A percentile compares a stretch with the other conserved stretches of the same genome.
These are phyloP conservation scores for Tuber magnatum DNA, from an alignment of 495 filamentous ascomycete genomes.

Conservation along the genomic window DNA sequence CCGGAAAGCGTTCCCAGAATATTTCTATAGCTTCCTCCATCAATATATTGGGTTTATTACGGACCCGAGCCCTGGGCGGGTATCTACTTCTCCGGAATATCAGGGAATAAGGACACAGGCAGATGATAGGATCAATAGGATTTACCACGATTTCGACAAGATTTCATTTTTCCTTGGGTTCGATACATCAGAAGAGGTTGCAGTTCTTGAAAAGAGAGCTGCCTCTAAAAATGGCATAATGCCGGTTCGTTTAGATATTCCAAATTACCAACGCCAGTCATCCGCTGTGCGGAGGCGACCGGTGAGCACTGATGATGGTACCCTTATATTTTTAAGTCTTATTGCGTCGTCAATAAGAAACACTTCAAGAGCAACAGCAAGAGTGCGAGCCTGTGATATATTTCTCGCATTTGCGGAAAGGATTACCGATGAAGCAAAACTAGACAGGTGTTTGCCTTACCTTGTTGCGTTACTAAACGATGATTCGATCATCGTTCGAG, in stretches of 20 bases:
- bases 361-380: conserved; percentile 76
- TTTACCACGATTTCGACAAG: conserved; percentile 94
- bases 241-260: conserved; percentile 82
- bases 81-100: conserved; percentile 40
- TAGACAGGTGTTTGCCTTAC: conserved; percentile 90
- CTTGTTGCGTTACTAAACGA: conserved; percentile 74
- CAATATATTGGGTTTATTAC: conserved; percentile 96
- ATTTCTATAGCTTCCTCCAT: conserved; percentile 95
- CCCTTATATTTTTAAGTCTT: conserved; percentile 81
- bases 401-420: conserved; percentile 87
- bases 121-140: conserved; percentile 85
- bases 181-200: conserved; percentile 45
- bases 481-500: conserved; percentile 68
- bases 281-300: conserved; percentile 44
- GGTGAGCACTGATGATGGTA: conserved; percentile 69
- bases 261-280: conserved; percentile 65
- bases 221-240: conserved; percentile 46
- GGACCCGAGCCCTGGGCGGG: conserved; percentile 75
- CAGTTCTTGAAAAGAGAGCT: conserved; percentile 15
- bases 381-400: conserved; percentile 84
- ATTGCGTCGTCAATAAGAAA: conserved; percentile 82
- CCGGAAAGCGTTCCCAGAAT: conserved; percentile 82
- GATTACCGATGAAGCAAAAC: conserved; percentile 89
- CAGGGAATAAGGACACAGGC: conserved; percentile 43
- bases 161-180: conserved; percentile 88